Percentiles rank a stretch among this genome's conserved stretches.
Evolutionary conservation across 1,284 basidiomycete species (phyloP).

Genomic region (Pisolithus thermaeus): DNA sequence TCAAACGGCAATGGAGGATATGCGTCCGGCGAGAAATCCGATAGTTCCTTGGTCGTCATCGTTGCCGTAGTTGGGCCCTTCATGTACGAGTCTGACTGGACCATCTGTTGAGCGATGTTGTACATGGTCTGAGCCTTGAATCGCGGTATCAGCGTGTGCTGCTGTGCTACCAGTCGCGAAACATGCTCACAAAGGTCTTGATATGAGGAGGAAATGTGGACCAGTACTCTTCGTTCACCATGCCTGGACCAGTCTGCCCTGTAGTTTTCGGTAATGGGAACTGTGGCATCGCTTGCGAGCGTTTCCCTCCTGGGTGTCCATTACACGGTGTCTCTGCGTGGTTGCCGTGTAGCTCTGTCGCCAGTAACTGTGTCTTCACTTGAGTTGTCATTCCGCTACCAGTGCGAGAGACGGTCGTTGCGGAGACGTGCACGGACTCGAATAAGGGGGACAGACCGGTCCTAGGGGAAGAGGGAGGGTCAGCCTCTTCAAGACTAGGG

Average conservation of each 20-base stretch:
- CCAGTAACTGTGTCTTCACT: slow-evolving; percentile 46
- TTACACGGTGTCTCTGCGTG: slow-evolving; percentile 43
- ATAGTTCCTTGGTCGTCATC: slow-evolving; percentile 30
- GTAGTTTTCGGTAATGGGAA: slow-evolving; percentile 18
- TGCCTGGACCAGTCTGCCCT: slow-evolving; percentile 17
- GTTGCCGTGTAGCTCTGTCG: slow-evolving; percentile 50
- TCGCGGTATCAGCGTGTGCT: slow-evolving; percentile 24
- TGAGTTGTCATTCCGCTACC: slow-evolving; percentile 31
- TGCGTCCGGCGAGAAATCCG: slow-evolving; percentile 29
- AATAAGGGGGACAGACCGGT: slow-evolving; percentile 40
- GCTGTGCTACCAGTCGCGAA: slow-evolving; percentile 24
- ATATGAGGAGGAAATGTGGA: slow-evolving; percentile 47
- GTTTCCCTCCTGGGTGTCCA: slow-evolving; percentile 28
- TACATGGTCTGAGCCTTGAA: slow-evolving; percentile 55
- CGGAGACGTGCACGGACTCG: slow-evolving; percentile 44
- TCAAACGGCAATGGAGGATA: slow-evolving; percentile 41
- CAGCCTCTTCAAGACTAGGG: slow-evolving; percentile 18
- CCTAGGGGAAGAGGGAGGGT: slow-evolving; percentile 17
- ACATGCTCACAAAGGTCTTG: slow-evolving; percentile 44
- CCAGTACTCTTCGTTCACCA: slow-evolving; percentile 47
- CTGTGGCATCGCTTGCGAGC: slow-evolving; percentile 10
- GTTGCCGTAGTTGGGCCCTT: slow-evolving; percentile 32
- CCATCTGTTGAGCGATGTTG: slow-evolving; percentile 63
- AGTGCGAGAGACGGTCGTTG: slow-evolving; percentile 36
- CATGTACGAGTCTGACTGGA: slow-evolving; percentile 46